Base-by-base conservation (phyloP, 805 yeast species). In the Kodamaea kaohsiungensis region DNA sequence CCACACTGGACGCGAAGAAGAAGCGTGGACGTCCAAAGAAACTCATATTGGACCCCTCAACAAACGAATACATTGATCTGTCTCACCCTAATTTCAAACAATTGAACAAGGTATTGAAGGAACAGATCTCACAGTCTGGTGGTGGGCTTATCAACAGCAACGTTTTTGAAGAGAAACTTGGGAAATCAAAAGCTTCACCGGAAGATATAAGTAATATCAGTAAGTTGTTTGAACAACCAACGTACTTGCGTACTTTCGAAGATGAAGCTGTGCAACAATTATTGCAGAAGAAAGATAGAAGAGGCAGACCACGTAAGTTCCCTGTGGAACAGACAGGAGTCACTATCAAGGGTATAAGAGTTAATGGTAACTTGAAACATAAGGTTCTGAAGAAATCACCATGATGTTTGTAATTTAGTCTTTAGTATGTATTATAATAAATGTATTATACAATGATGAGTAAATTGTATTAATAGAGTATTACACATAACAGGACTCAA, bases 301-400 rank as follows among this genome's bases (percentile, higher is more conserved):
- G 83, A 42, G 84, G 84, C 12, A 67, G 84, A 58, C 84, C 84
- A 1, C 67, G 83, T 58, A 80, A 80, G 59, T 75, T 75, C 52
- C 79, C 82, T 0, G 65, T 73, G n/a, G 81, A 75, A 53, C 75
- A 73, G 53, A 72, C 77, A 7, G 81, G 79, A 1, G 62, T 74
- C 7, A 76, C 79, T 10, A 75, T 76, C 43, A 73, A 70, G 56
- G 80, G 80, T 1, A 69, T 76, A 33, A 62, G 76, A 47, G 75
- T 76, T 4, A 73, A 68, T 50, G 80, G 80, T 6, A 63, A 43
- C 25, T 35, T 52, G 47, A 59, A 59, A 48, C 49, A 51, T 35
- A 51, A 40, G 43, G 39, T 51, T 3, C 22, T 45, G 37, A 51
- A 51, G 46, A 51, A 46, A 39, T 51, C 48, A 7, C 40, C 50